Conservation (phyloP, 805 yeast species). For the Barnettozyma sp. region DNA sequence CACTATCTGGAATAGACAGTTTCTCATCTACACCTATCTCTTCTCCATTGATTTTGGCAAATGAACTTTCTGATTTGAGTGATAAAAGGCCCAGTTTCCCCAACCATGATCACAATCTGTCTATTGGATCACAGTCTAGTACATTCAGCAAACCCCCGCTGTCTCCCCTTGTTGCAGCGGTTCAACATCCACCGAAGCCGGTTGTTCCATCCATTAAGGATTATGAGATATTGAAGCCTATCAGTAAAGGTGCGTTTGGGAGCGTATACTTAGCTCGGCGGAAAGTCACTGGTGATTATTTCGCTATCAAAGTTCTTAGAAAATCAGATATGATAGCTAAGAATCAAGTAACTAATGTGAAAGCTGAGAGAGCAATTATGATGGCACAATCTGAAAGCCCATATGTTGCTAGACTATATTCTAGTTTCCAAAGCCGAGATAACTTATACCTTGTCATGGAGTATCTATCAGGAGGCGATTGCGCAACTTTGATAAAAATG, state of each 20-base stretch:
- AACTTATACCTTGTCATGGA: constrained; percentile 93
- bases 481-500: constrained; percentile 76
- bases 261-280: constrained; percentile 84
- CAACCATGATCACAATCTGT: constrained; percentile 23
- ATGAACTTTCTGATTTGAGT: constrained; percentile 30
- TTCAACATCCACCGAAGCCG: constrained; percentile 42
- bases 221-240: constrained; percentile 86
- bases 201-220: constrained; percentile 70
- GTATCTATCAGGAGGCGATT: constrained; percentile 91
- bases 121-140: constrained; percentile 16
- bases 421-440: constrained; percentile 83
- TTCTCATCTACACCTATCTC: constrained; percentile 40
- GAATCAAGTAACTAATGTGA: constrained; percentile 91
- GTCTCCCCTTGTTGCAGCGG: constrained; percentile 72
- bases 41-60: constrained; percentile 50
- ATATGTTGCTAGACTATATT: constrained; percentile 82
- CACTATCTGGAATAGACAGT: constrained; percentile 17
- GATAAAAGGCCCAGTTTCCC: constrained; percentile 23
- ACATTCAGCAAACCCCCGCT: constrained; percentile 48
- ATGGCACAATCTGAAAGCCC: constrained; percentile 94
- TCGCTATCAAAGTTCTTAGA: constrained; percentile 86
- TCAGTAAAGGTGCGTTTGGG: constrained; percentile 96
- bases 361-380: constrained; percentile 95
- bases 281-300: constrained; percentile 85
- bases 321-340: constrained; percentile 96